Conservation (phyloP, 1,139 yeast genomes). For the Debaryomyces psychrophilus region DNA sequence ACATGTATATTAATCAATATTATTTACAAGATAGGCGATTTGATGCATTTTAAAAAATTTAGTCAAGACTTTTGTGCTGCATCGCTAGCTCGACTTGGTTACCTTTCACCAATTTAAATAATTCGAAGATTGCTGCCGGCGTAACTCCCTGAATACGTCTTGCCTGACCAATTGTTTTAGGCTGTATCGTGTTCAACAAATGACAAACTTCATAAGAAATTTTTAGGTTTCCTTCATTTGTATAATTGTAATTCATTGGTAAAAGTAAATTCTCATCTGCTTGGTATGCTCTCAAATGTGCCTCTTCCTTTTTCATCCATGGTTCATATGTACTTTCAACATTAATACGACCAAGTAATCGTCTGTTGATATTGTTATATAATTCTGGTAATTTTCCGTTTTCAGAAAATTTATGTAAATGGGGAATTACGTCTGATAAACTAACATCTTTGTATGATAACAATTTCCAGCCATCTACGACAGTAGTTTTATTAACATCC, state of each 20-base stretch:
- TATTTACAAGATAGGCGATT: constrained; percentile 9
- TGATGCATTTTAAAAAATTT: not conserved
- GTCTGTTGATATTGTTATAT: constrained; percentile 42
- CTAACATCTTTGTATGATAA: constrained; percentile 43
- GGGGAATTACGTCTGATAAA: constrained; percentile 35
- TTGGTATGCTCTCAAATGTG: constrained; percentile 72
- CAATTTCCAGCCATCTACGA: constrained; percentile 50
- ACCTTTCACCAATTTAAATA: constrained; percentile 50
- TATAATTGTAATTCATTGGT: constrained; percentile 68
- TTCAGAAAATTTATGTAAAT: constrained; percentile 25
- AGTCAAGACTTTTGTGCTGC: constrained; percentile 10
- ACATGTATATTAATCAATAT: constrained; percentile 14
- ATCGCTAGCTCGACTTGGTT: constrained; percentile 26
- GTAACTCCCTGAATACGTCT: constrained; percentile 93
- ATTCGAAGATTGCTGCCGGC: constrained; percentile 77
- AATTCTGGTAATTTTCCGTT: constrained; percentile 25
- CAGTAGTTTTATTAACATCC: constrained; percentile 34
- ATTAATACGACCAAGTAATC: constrained; percentile 64
- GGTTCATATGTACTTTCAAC: constrained; percentile 86
- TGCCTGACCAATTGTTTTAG: constrained; percentile 92
- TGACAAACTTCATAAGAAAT: constrained; percentile 77
- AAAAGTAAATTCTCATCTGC: constrained; percentile 77
- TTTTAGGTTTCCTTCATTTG: constrained; percentile 43
- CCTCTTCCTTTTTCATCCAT: constrained; percentile 71
- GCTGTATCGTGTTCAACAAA: constrained; percentile 73